phyloP scores from a whole-genome alignment of 2,329 filamentous ascomycete genomes.

The Cryoendolithus antarcticus region DNA sequence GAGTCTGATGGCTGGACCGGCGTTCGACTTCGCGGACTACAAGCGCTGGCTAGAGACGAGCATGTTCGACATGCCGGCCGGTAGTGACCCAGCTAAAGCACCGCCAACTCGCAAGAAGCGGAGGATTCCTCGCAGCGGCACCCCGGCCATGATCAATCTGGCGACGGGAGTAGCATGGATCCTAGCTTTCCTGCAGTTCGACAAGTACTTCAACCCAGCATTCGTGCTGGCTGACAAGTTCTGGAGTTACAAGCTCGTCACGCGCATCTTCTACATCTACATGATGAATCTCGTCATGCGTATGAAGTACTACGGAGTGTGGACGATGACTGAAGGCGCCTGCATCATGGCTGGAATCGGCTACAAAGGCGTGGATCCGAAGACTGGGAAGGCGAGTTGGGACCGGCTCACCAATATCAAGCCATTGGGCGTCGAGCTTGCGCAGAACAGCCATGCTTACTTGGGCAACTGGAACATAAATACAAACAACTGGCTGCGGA shows the following conservation, averaged over 20 bases:
- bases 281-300: slow-evolving; percentile 72
- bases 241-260: slow-evolving; percentile 54
- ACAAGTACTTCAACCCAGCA: slow-evolving; percentile 50
- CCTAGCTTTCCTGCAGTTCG: slow-evolving; percentile 60
- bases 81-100: slow-evolving; percentile 71
- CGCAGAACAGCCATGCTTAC: slow-evolving; percentile 87
- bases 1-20: slow-evolving; percentile 73
- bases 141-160: slow-evolving; percentile 69
- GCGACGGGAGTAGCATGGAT: slow-evolving; percentile 67
- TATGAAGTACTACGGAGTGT: slow-evolving; percentile 94
- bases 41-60: slow-evolving; percentile 81
- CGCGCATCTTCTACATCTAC: slow-evolving; percentile 67
- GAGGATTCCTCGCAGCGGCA: slow-evolving; percentile 82
- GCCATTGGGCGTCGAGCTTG: slow-evolving; percentile 72
- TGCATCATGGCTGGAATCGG: slow-evolving; percentile 90
- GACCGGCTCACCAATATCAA: slow-evolving; percentile 82
- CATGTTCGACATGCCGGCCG: slow-evolving; percentile 80
- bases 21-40: slow-evolving; percentile 93
- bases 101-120: slow-evolving; percentile 80
- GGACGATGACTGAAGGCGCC: slow-evolving; percentile 86
- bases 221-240: slow-evolving; percentile 56
- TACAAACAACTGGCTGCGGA: slow-evolving; percentile 90
- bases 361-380: slow-evolving; percentile 82
- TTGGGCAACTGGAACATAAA: slow-evolving; percentile 97
- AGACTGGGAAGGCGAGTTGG: slow-evolving; percentile 77